Conservation (phyloP, 2,329 filamentous ascomycete species). For the Fusarium nodosum region DNA sequence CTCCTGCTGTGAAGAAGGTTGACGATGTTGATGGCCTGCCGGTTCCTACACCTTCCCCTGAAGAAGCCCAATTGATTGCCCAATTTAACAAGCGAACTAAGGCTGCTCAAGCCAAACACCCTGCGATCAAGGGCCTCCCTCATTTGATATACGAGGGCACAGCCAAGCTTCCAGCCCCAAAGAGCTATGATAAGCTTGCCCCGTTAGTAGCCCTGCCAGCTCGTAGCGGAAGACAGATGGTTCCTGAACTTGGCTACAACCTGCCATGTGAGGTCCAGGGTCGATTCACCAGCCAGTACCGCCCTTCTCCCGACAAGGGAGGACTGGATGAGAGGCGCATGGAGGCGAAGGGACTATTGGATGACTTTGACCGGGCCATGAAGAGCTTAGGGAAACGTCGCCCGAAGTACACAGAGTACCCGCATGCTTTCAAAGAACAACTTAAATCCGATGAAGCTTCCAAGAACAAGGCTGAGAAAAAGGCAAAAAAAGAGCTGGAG, state of each 20-base stretch:
- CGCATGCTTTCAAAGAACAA: slow-evolving; percentile 62
- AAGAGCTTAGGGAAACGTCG: slow-evolving; percentile 58
- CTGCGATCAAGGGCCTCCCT: slow-evolving; percentile 57
- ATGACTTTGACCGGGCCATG: slow-evolving; percentile 60
- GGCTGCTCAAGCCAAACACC: slow-evolving; percentile 56
- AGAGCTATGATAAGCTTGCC: slow-evolving; percentile 61
- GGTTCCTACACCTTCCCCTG: slow-evolving; percentile 52
- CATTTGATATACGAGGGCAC: slow-evolving; percentile 56
- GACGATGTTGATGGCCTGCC: slow-evolving; percentile 55
- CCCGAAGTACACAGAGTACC: slow-evolving; percentile 63
- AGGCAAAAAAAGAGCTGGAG: slow-evolving; percentile 59
- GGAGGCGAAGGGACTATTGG: slow-evolving; percentile 57
- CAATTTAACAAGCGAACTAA: slow-evolving; percentile 58
- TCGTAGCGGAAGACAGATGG: slow-evolving; percentile 56
- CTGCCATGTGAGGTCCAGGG: slow-evolving; percentile 62
- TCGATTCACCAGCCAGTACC: slow-evolving; percentile 58
- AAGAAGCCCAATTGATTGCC: slow-evolving; percentile 55
- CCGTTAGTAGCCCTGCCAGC: slow-evolving; percentile 60
- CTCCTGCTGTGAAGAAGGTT: slow-evolving; percentile 48
- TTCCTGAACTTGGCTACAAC: slow-evolving; percentile 57
- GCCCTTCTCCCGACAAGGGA: slow-evolving; percentile 56
- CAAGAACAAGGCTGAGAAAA: slow-evolving; percentile 62
- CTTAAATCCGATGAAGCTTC: slow-evolving; percentile 61
- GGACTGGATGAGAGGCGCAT: slow-evolving; percentile 59
- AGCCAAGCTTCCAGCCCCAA: slow-evolving; percentile 60